phyloP scores from a whole-genome alignment of 179 eudicot genomes.

The Amaranthus tricolor region DNA sequence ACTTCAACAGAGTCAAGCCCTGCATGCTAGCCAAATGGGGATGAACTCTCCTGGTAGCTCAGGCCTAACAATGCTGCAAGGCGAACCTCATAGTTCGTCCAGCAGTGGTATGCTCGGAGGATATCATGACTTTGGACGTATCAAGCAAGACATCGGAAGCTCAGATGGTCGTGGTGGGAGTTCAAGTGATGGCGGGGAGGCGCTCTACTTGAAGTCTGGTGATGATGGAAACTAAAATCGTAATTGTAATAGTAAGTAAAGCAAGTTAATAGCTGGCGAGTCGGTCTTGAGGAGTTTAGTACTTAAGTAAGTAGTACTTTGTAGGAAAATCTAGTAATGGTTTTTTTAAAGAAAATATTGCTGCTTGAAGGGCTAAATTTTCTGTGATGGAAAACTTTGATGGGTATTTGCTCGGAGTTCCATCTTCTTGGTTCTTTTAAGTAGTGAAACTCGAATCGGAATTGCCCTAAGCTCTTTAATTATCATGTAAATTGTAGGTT shows the following conservation, averaged over 20 bases:
- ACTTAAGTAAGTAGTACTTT: slow-evolving; percentile 17
- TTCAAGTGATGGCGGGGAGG: slow-evolving; percentile 37
- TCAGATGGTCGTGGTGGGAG: slow-evolving; percentile 34
- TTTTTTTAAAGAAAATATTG: background rate
- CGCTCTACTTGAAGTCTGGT: slow-evolving; percentile 40
- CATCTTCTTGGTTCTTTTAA: slow-evolving; percentile 33
- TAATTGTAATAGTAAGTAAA: background rate
- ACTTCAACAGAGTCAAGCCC: slow-evolving; percentile 39
- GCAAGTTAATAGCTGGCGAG: slow-evolving; percentile 8
- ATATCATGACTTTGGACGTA: slow-evolving; percentile 33
- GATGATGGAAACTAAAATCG: slow-evolving; percentile 34
- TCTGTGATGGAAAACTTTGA: slow-evolving; percentile 26
- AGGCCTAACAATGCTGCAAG: slow-evolving; percentile 42
- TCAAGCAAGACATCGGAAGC: slow-evolving; percentile 37
- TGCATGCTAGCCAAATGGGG: slow-evolving; percentile 34
- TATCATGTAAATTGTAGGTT: slow-evolving; percentile 33
- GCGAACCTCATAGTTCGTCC: slow-evolving; percentile 31
- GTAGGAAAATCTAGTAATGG: slow-evolving; percentile 12
- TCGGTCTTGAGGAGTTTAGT: slow-evolving; percentile 11
- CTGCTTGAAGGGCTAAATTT: slow-evolving; percentile 33
- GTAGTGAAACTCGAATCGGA: slow-evolving; percentile 21
- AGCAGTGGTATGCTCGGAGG: slow-evolving; percentile 36
- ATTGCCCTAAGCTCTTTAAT: slow-evolving; percentile 6
- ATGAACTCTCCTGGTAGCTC: slow-evolving; percentile 35
- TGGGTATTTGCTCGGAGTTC: slow-evolving; percentile 14